These are phyloP conservation scores for Aphanomyces euteiches DNA, from an alignment of 352 stramenopile genomes.

Conservation along the genomic window DNA sequence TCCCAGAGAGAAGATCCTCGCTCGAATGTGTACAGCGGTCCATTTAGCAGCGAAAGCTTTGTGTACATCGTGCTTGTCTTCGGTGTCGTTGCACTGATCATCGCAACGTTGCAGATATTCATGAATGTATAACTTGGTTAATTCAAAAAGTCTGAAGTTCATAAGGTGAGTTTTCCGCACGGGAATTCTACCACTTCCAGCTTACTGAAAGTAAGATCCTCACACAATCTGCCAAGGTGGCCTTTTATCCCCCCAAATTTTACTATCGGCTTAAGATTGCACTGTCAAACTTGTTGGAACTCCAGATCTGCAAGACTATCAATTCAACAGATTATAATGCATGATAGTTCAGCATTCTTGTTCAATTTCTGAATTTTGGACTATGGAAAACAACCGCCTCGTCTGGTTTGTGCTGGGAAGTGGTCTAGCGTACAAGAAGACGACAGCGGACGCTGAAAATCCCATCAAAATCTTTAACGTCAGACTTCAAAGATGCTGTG, in stretches of 20 bases:
- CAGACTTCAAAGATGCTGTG: neutral
- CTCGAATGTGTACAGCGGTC: slow-evolving; percentile 58
- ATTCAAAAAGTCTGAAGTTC: too few species aligned
- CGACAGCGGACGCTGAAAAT: neutral
- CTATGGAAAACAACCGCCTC: neutral
- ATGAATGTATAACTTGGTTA: neutral
- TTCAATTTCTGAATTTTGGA: too few species aligned
- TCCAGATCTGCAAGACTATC: too few species aligned
- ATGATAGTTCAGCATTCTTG: too few species aligned
- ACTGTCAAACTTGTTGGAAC: too few species aligned
- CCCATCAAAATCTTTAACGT: neutral
- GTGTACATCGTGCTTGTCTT: slow-evolving; percentile 67
- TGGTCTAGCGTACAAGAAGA: neutral
- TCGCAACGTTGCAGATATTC: slow-evolving; percentile 10
- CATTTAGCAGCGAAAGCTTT: slow-evolving; percentile 52
- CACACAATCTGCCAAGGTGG: too few species aligned
- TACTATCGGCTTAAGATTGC: too few species aligned
- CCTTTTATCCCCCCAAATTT: too few species aligned
- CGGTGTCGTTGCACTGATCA: slow-evolving; percentile 47
- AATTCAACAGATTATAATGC: too few species aligned
- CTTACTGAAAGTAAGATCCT: too few species aligned
- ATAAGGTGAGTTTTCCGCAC: too few species aligned
- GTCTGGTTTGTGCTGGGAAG: neutral
- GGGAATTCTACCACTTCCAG: too few species aligned
- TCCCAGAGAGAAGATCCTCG: slow-evolving; percentile 47